Conservation (phyloP, 1,284 basidiomycete genomes). For the Ustilago trichophora region DNA sequence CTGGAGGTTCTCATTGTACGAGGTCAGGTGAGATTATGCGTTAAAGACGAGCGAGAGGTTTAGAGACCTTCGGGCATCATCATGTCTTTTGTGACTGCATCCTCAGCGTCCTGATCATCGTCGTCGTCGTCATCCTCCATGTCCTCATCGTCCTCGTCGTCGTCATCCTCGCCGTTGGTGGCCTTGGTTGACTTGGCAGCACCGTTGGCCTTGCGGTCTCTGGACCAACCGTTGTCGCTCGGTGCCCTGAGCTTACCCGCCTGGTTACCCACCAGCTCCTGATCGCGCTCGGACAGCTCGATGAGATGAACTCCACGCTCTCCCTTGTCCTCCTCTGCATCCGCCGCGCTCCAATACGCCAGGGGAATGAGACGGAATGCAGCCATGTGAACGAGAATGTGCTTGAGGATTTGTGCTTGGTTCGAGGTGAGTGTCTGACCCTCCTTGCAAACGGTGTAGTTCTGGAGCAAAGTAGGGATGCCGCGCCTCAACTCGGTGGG, state of each 20-base stretch:
- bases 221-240: slow-evolving; percentile 43
- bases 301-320: slow-evolving; percentile 48
- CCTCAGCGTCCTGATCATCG: slow-evolving; percentile 40
- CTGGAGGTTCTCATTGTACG: no score
- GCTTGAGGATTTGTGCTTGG: slow-evolving; percentile 66
- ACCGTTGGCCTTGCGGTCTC: slow-evolving; percentile 39
- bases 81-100: slow-evolving; percentile 51
- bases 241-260: slow-evolving; percentile 38
- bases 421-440: slow-evolving; percentile 82
- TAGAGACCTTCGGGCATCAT: slow-evolving; percentile 56
- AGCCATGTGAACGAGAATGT: slow-evolving; percentile 61
- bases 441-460: slow-evolving; percentile 83
- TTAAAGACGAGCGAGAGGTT: no score
- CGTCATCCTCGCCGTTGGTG: slow-evolving; percentile 32
- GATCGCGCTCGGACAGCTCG: slow-evolving; percentile 45
- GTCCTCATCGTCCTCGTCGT: slow-evolving; percentile 30
- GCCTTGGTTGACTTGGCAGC: slow-evolving; percentile 9
- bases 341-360: slow-evolving; percentile 61
- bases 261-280: slow-evolving; percentile 44
- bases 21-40: no score
- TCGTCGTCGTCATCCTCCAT: slow-evolving; percentile 43
- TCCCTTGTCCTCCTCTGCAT: slow-evolving; percentile 45
- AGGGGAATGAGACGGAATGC: slow-evolving; percentile 63
- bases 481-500: slow-evolving; percentile 85
- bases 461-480: slow-evolving; percentile 80